Conservation (phyloP, 164 flowering plant genomes). For the Annona cherimola region DNA sequence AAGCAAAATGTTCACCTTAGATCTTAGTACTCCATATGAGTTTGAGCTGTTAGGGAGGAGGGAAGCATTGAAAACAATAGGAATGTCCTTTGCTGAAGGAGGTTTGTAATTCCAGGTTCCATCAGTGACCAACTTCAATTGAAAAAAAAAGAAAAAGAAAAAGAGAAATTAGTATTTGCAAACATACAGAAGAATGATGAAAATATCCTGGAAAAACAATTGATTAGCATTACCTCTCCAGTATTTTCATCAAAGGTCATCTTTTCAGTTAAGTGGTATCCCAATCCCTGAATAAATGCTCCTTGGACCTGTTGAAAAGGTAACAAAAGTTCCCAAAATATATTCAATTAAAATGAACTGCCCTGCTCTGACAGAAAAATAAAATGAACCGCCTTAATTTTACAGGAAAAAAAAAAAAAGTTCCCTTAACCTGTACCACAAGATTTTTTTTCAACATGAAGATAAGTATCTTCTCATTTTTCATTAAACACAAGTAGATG, state of each 20-base stretch:
- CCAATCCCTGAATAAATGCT: conserved; percentile 11
- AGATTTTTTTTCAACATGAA: no score
- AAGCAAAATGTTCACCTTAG: conserved; percentile 4
- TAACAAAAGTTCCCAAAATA: no score
- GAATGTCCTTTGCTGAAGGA: conserved; percentile 11
- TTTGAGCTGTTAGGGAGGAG: conserved; percentile 12
- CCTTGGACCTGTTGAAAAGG: conserved; percentile 6
- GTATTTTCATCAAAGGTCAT: background rate
- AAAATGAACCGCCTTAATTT: background rate
- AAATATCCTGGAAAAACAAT: background rate
- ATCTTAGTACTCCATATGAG: conserved; percentile 9
- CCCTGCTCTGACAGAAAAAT: no score
- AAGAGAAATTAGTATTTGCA: background rate
- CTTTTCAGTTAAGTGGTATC: conserved; percentile 11
- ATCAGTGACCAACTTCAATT: conserved; percentile 7
- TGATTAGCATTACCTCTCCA: background rate
- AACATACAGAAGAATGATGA: background rate
- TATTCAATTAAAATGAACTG: no score
- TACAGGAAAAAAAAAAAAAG: background rate
- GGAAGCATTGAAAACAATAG: conserved; percentile 8
- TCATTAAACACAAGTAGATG: background rate
- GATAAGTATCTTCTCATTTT: background rate
- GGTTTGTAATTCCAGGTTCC: conserved; percentile 10
- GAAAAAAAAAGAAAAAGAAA: background rate
- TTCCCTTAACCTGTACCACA: background rate